Evolutionary conservation across 2,329 filamentous ascomycete genomes (phyloP).

Genomic region (Calonectria henricotiae): DNA sequence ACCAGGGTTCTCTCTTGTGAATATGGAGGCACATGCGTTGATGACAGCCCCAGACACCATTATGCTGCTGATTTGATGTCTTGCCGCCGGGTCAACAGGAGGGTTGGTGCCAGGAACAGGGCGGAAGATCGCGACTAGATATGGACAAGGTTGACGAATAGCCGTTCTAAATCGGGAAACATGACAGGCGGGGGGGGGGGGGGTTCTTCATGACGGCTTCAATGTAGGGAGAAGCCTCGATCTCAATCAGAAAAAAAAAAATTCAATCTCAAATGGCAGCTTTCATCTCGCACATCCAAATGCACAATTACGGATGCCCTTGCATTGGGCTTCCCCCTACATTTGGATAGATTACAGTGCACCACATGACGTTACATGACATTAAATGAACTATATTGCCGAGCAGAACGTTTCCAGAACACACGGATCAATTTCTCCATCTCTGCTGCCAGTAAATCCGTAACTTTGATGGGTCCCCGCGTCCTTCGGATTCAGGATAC

Average conservation of each 20-base stretch:
- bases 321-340: constrained; percentile 6
- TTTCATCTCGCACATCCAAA: constrained; percentile 9
- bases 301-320: not conserved
- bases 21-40: not conserved
- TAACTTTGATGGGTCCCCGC: constrained; percentile 8
- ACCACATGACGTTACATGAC: constrained; percentile 20
- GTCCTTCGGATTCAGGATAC: constrained; percentile 24
- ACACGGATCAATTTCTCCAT: constrained; percentile 15
- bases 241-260: too few species aligned
- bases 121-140: constrained; percentile 8
- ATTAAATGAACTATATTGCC: not conserved
- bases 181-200: too few species aligned
- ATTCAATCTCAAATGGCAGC: constrained; percentile 6
- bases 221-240: constrained; percentile 1
- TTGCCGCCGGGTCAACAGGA: constrained; percentile 21
- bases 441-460: constrained; percentile 14
- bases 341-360: constrained; percentile 14
- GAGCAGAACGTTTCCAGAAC: constrained; percentile 19
- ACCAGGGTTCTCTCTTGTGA: constrained; percentile 7
- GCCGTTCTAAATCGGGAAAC: constrained; percentile 24
- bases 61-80: constrained; percentile 18
- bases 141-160: constrained; percentile 16
- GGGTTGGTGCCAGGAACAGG: constrained; percentile 17
- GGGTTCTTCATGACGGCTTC: not conserved
- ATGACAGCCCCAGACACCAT: constrained; percentile 2